phyloP scores from a whole-genome alignment of 345 rosid genomes.

The Eucalyptus paniculata region DNA sequence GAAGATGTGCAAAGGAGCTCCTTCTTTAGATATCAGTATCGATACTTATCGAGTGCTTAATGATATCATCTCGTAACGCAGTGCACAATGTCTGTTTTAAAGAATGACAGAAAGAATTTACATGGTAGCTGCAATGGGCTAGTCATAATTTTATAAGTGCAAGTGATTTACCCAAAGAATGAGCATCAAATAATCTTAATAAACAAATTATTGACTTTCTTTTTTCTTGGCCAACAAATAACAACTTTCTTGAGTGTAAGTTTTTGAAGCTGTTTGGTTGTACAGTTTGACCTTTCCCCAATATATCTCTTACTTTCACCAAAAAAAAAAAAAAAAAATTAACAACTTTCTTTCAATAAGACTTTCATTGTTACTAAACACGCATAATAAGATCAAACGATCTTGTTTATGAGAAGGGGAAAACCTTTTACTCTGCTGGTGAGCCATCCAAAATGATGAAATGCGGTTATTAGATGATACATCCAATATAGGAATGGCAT shows the following conservation, averaged over 20 bases:
- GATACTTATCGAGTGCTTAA: background rate
- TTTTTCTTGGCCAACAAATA: background rate
- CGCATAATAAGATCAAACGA: background rate
- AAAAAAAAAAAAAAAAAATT: background rate
- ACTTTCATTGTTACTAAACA: background rate
- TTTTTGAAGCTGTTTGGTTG: too few species aligned
- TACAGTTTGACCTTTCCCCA: too few species aligned
- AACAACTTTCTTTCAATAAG: background rate
- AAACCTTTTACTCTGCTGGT: slow-evolving; percentile 91
- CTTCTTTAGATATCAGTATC: background rate
- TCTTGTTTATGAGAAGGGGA: background rate
- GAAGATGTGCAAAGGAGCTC: background rate
- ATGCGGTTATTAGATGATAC: slow-evolving; percentile 51
- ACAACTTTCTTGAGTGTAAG: background rate
- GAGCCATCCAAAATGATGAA: slow-evolving; percentile 92
- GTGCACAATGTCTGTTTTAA: background rate
- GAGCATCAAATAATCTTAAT: background rate
- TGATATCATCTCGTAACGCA: background rate
- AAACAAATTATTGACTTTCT: background rate
- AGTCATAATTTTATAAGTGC: background rate
- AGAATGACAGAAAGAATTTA: background rate
- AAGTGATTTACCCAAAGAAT: background rate
- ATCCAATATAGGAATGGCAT: slow-evolving; percentile 70
- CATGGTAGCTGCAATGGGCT: background rate
- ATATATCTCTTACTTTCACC: too few species aligned